phyloP scores from a whole-genome alignment of 352 stramenopile genomes.

The Pythium sp. region DNA sequence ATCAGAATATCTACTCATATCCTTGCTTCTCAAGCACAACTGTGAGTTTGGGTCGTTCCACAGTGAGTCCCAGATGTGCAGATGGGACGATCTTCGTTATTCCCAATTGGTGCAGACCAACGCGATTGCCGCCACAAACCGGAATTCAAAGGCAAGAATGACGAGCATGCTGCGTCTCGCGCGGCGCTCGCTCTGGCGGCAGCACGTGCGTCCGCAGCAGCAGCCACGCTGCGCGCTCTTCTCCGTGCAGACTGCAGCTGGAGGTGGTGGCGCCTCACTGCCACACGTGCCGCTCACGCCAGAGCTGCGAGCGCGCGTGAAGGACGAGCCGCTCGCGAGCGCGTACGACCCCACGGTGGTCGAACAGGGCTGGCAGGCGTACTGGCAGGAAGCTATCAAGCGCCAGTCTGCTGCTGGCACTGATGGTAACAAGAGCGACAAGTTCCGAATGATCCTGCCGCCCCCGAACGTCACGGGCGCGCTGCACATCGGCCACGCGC shows the following conservation, averaged over 20 bases:
- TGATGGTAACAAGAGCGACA: slow-evolving; percentile 10
- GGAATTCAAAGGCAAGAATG: slow-evolving; percentile 7
- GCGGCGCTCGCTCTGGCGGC: slow-evolving; percentile 11
- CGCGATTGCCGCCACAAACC: slow-evolving; percentile 3
- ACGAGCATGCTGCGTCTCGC: slow-evolving; percentile 15
- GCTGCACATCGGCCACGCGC: slow-evolving; percentile 98
- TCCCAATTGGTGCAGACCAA: not conserved
- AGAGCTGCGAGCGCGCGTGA: slow-evolving; percentile 53
- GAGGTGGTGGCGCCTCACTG: not conserved
- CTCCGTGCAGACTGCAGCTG: slow-evolving; percentile 5
- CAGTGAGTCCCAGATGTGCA: not conserved
- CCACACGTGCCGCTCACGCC: slow-evolving; percentile 31
- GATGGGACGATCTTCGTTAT: slow-evolving; percentile 9
- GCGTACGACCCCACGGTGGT: slow-evolving; percentile 65
- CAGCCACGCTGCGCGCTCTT: slow-evolving; percentile 10
- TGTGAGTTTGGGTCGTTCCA: not conserved
- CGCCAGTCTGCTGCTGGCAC: slow-evolving; percentile 16
- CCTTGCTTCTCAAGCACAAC: not conserved
- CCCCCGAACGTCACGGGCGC: slow-evolving; percentile 94
- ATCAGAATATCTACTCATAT: too few species aligned
- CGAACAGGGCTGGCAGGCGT: slow-evolving; percentile 67
- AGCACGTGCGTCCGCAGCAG: slow-evolving; percentile 2
- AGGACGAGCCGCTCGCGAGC: slow-evolving; percentile 42
- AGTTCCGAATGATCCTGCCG: slow-evolving; percentile 90
- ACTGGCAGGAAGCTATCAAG: slow-evolving; percentile 58